These are phyloP conservation scores for Fusarium praegraminearum DNA, from an alignment of 2,329 filamentous ascomycete genomes.

Conservation along the genomic window DNA sequence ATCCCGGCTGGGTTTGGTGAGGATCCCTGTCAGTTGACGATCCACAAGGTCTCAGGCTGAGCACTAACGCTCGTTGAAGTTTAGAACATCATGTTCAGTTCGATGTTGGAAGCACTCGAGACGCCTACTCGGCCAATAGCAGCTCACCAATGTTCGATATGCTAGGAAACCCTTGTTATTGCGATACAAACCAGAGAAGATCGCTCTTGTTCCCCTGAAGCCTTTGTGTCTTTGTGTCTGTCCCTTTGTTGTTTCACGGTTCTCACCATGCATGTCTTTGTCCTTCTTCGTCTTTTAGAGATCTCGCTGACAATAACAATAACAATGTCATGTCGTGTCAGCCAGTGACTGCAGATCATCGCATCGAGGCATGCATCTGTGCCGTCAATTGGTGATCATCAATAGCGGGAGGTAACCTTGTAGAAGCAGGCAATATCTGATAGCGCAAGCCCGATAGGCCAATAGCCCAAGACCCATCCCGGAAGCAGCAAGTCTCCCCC, in stretches of 20 bases:
- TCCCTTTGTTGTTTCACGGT: constrained; percentile 9
- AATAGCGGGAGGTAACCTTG: constrained; percentile 21
- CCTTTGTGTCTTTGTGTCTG: constrained; percentile 22
- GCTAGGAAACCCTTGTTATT: constrained; percentile 21
- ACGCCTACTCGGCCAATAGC: constrained; percentile 24
- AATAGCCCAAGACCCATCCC: constrained; percentile 20
- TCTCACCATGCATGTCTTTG: constrained; percentile 14
- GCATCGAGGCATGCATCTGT: constrained; percentile 20
- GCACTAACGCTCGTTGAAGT: constrained; percentile 24
- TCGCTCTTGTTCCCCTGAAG: constrained; percentile 29
- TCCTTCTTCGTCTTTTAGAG: constrained; percentile 7
- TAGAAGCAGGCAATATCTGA: constrained; percentile 17
- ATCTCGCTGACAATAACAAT: background rate
- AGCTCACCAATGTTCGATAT: background rate
- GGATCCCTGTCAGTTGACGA: constrained; percentile 23
- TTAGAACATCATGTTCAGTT: constrained; percentile 8
- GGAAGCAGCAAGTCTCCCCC: background rate
- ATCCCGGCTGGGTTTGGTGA: background rate
- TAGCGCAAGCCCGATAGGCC: constrained; percentile 27
- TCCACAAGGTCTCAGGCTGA: constrained; percentile 41
- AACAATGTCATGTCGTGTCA: background rate
- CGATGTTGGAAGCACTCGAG: constrained; percentile 12
- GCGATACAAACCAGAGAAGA: constrained; percentile 9
- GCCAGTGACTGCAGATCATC: constrained; percentile 6
- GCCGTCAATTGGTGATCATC: constrained; percentile 22